These are phyloP conservation scores for Metarhizium album DNA, from an alignment of 2,329 filamentous ascomycete genomes.

Conservation along the genomic window DNA sequence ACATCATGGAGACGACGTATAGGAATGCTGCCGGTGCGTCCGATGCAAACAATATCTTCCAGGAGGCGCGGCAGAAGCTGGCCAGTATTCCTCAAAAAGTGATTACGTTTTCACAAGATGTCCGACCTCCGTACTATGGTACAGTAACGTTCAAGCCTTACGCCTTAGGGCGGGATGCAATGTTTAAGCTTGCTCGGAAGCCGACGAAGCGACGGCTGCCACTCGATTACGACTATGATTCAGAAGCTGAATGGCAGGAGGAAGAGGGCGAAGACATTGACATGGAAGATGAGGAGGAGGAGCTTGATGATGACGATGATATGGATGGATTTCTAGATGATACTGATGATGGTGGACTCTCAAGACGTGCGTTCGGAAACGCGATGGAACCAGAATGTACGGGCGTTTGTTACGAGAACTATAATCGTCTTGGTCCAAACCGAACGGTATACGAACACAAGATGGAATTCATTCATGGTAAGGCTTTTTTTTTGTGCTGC, in stretches of 20 bases:
- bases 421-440: conserved; percentile 32
- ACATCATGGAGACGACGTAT: conserved; percentile 48
- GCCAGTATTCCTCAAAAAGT: conserved; percentile 51
- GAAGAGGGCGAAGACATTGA: conserved; percentile 59
- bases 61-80: conserved; percentile 29
- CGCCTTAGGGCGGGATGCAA: conserved; percentile 32
- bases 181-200: conserved; percentile 41
- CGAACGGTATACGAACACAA: conserved; percentile 48
- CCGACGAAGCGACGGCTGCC: conserved; percentile 46
- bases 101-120: conserved; percentile 51
- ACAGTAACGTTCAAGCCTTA: conserved; percentile 54
- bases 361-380: conserved; percentile 48
- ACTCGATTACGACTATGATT: conserved; percentile 75
- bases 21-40: conserved; percentile 30
- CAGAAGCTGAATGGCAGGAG: conserved; percentile 79
- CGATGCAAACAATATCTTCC: conserved; percentile 20
- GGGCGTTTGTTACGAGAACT: conserved; percentile 75
- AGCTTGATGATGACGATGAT: conserved; percentile 65
- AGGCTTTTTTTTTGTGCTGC: conserved; percentile 14
- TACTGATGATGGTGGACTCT: conserved; percentile 56
- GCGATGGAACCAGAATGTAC: conserved; percentile 67
- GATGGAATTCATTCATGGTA: conserved; percentile 67
- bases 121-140: conserved; percentile 61
- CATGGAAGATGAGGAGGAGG: conserved; percentile 58
- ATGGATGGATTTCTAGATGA: conserved; percentile 88